A percentile compares a stretch with the other conserved stretches of the same genome.
These are phyloP conservation scores for Miscanthus sacchariflorus DNA, from an alignment of 202 grass and related monocot species.

Conservation along the genomic window DNA sequence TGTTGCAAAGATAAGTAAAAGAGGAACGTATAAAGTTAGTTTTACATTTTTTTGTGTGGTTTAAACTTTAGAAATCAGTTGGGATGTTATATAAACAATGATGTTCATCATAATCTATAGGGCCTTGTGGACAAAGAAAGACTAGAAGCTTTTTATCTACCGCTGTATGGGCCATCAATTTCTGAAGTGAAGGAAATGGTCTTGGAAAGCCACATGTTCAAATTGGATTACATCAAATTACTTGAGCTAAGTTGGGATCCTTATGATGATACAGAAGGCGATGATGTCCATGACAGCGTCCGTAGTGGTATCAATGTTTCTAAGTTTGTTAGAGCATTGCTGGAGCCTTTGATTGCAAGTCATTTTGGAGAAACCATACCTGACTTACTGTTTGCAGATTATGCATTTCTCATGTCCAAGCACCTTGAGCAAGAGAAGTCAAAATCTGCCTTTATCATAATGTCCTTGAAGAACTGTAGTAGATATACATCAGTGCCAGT, in stretches of 20 bases:
- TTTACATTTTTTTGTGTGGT: no score
- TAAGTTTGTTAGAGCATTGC: slow-evolving; percentile 34
- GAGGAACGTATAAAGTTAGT: background rate
- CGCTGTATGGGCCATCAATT: slow-evolving; percentile 9
- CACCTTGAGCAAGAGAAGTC: background rate
- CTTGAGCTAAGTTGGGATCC: slow-evolving; percentile 53
- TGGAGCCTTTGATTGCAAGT: slow-evolving; percentile 35
- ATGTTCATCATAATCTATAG: background rate
- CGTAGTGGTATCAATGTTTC: background rate
- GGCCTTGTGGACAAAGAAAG: slow-evolving; percentile 33
- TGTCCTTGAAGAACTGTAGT: background rate
- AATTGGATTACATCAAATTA: background rate
- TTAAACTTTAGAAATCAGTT: background rate
- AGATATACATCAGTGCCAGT: background rate
- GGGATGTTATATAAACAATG: background rate
- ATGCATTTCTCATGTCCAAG: background rate
- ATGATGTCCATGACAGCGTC: background rate
- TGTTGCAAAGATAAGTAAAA: slow-evolving; percentile 12
- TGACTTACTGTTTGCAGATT: background rate
- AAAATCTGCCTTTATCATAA: background rate
- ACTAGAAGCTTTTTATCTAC: slow-evolving; percentile 42
- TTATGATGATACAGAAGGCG: background rate
- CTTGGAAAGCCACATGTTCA: background rate
- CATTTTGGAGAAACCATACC: slow-evolving; percentile 38
- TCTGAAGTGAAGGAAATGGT: slow-evolving; percentile 35